These are phyloP conservation scores for Phytophthora capsici DNA, from an alignment of 352 stramenopile genomes.

Conservation along the genomic window DNA sequence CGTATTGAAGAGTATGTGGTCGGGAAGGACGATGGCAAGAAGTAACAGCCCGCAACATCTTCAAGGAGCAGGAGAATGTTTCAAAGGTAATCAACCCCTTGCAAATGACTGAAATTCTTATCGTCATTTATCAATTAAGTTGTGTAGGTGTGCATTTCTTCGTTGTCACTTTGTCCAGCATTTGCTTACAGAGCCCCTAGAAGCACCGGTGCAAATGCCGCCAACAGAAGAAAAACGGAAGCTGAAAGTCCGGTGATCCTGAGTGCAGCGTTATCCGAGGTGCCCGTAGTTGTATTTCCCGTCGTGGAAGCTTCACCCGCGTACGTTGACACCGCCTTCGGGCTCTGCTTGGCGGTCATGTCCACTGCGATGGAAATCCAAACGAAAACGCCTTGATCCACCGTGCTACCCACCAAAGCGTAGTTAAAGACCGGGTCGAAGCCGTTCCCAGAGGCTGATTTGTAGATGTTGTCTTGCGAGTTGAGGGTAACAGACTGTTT, in stretches of 20 bases:
- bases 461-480: conserved; percentile 5
- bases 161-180: too few species aligned
- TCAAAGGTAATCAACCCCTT: too few species aligned
- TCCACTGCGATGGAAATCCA: conserved; percentile 36
- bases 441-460: neutral
- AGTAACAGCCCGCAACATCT: neutral
- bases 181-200: neutral
- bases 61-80: too few species aligned
- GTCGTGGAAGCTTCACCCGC: neutral
- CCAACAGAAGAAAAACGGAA: neutral
- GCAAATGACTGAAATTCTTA: too few species aligned
- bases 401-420: neutral
- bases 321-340: conserved; percentile 10
- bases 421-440: conserved; percentile 4
- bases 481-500: conserved; percentile 26
- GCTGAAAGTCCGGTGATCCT: neutral
- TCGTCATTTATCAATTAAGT: too few species aligned
- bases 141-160: too few species aligned
- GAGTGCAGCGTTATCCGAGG: neutral
- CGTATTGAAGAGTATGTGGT: conserved; percentile 47
- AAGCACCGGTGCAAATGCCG: neutral
- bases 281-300: neutral
- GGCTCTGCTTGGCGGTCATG: conserved; percentile 15
- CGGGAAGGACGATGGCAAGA: conserved; percentile 39
- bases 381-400: conserved; percentile 15